These are phyloP conservation scores for Cairneyella variabilis DNA, from an alignment of 495 filamentous ascomycete species.

Conservation along the genomic window DNA sequence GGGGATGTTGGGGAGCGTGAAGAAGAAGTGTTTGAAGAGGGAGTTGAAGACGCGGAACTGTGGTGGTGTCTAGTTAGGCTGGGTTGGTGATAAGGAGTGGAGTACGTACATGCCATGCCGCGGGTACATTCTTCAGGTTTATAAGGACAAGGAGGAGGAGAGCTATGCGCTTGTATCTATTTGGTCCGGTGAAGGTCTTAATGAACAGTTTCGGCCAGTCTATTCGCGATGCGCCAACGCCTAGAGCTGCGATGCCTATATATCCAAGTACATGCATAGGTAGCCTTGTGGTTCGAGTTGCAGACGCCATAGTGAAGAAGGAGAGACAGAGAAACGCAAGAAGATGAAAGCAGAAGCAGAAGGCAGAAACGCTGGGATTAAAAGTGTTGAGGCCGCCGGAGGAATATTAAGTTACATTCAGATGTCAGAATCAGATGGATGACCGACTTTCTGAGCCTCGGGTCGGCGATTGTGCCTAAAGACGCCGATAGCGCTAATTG, in stretches of 20 bases:
- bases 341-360: neutral
- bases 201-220: slow-evolving; percentile 31
- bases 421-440: too few relatives aligned
- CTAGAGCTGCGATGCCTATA: slow-evolving; percentile 34
- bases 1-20: slow-evolving; percentile 33
- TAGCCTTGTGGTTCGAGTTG: slow-evolving; percentile 26
- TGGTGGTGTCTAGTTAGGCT: neutral
- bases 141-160: slow-evolving; percentile 48
- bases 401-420: too few relatives aligned
- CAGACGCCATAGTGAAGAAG: slow-evolving; percentile 41
- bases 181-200: slow-evolving; percentile 47
- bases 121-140: slow-evolving; percentile 70
- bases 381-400: too few relatives aligned
- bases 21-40: slow-evolving; percentile 56
- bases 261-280: slow-evolving; percentile 35
- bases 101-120: slow-evolving; percentile 67
- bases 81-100: neutral
- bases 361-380: too few relatives aligned
- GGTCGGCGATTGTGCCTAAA: too few relatives aligned
- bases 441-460: too few relatives aligned
- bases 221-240: slow-evolving; percentile 35
- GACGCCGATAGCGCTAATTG: too few relatives aligned
- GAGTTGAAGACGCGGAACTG: slow-evolving; percentile 62
- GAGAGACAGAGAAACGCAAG: slow-evolving; percentile 7
- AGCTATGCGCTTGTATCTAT: slow-evolving; percentile 42